A percentile compares a stretch with the other conserved stretches of the same genome.
These are phyloP conservation scores for Parathielavia appendiculata DNA, from an alignment of 495 filamentous ascomycete genomes.

Conservation along the genomic window DNA sequence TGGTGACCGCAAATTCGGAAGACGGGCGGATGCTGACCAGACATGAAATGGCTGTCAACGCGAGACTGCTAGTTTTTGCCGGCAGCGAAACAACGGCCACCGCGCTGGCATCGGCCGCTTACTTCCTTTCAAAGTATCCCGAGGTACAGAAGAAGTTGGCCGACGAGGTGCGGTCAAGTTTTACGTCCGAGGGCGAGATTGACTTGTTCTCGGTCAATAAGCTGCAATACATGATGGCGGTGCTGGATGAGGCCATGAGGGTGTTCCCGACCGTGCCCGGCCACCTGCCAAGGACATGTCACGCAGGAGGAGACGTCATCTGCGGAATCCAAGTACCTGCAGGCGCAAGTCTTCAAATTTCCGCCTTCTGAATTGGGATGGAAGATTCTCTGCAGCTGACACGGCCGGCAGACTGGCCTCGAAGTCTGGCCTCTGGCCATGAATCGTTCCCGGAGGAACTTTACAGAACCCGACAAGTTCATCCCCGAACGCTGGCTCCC, in stretches of 20 bases:
- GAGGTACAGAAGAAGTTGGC: constrained; percentile 36
- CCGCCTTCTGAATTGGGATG: not conserved
- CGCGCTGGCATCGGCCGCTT: constrained; percentile 42
- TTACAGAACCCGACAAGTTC: constrained; percentile 43
- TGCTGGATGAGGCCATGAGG: constrained; percentile 53
- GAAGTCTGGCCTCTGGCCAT: constrained; percentile 46
- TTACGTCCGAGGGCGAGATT: constrained; percentile 45
- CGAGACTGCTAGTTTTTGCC: constrained; percentile 28
- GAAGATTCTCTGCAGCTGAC: constrained; percentile 1
- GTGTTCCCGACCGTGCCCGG: constrained; percentile 50
- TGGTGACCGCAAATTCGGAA: constrained; percentile 24
- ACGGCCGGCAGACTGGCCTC: constrained; percentile 41
- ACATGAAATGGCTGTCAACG: constrained; percentile 26
- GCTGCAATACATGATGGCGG: constrained; percentile 51
- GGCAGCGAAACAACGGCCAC: constrained; percentile 56
- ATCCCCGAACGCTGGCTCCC: constrained; percentile 49
- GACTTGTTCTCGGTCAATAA: constrained; percentile 37
- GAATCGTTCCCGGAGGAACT: constrained; percentile 42
- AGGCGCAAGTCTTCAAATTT: constrained; percentile 29
- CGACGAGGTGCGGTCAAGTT: constrained; percentile 46
- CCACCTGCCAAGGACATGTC: constrained; percentile 36
- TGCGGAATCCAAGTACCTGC: constrained; percentile 39
- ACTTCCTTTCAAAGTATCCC: constrained; percentile 44
- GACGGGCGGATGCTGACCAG: constrained; percentile 7
- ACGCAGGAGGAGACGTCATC: constrained; percentile 44